These are phyloP conservation scores for Spatholobus suberectus DNA, from an alignment of 306 rosid genomes.

Conservation along the genomic window DNA sequence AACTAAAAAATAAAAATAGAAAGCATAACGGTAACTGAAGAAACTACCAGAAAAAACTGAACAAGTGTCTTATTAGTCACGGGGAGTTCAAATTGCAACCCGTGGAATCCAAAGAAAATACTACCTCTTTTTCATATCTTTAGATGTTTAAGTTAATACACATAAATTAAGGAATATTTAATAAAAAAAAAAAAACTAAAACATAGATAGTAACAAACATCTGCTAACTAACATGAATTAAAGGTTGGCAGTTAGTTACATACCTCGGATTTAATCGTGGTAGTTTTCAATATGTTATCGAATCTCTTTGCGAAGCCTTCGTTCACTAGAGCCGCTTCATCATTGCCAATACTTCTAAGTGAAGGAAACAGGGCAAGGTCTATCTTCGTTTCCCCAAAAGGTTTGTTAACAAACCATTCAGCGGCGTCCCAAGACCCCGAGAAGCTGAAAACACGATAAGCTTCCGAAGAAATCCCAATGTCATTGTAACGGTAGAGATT, in stretches of 20 bases:
- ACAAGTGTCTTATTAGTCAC: neutral
- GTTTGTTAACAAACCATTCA: slow-evolving; percentile 45
- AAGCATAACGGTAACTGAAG: neutral
- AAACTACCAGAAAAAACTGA: neutral
- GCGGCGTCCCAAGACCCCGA: slow-evolving; percentile 52
- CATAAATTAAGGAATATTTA: too few relatives aligned
- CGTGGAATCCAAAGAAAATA: neutral
- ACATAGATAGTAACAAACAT: too few relatives aligned
- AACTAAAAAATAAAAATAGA: neutral
- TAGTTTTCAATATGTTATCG: neutral
- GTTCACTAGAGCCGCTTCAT: slow-evolving; percentile 58
- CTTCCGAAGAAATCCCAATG: slow-evolving; percentile 10
- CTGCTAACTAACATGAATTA: neutral
- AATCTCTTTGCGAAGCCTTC: slow-evolving; percentile 56
- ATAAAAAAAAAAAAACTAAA: neutral
- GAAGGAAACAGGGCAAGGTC: slow-evolving; percentile 55
- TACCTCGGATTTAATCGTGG: slow-evolving; percentile 50
- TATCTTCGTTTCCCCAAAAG: slow-evolving; percentile 60
- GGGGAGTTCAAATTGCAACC: neutral
- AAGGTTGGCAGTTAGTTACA: neutral
- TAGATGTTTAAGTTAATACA: too few relatives aligned
- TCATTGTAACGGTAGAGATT: slow-evolving; percentile 36
- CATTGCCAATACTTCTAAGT: slow-evolving; percentile 66
- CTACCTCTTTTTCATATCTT: too few relatives aligned
- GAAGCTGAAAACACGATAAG: slow-evolving; percentile 50